Evolutionary conservation across 2,329 filamentous ascomycete genomes (phyloP), one percentile per base, ranked within the genome.

Genomic region (Bisporella sp.): DNA sequence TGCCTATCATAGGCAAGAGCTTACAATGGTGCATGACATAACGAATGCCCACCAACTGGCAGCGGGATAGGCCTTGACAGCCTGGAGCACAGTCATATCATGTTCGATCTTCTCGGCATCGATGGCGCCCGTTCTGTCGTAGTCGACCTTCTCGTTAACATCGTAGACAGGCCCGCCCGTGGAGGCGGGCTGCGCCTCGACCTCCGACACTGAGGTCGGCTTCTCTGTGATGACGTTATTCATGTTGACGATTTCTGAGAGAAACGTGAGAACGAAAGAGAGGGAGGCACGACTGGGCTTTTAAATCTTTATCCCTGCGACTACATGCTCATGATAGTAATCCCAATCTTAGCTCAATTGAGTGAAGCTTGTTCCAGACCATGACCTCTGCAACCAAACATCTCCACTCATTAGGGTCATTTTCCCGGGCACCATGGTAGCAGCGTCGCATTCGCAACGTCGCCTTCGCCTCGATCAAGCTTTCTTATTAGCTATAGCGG

Each of bases 71-170:
- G 68, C 69, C 62, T 66, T 70, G 49, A 78, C 71, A 53, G 76
- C 76, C 58, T 77, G 49, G 12, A 71, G 43, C 51, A 76, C 73
- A 1, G 60, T 65, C 74, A 78, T 76, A 32, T 70, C 62, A 59
- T 77, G 73, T 62, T 80, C 76, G 30, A 57, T 62, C 54, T 71
- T 73, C 67, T 84, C 81, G 9, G 77, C 80, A 54, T 78, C 74
- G 40, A 59, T 51, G 31, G 63, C 63, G 52, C 31, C 62, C 41
- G 58, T 41, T 53, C 54, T 62, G 60, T 64, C 46, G 45, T 61
- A 55, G 49, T 56, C 49, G 43, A 54, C 44, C 31, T 59, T 62
- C n/a, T 8, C 35, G 2, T 37, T 37, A 37, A 54, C 55, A 62
- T 68, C 62, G 59, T 69, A 66, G 54, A 60, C 53, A 59, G 59